Conservation (phyloP, 139 green algal species). For the Chlamydomonas sphaeroides region DNA sequence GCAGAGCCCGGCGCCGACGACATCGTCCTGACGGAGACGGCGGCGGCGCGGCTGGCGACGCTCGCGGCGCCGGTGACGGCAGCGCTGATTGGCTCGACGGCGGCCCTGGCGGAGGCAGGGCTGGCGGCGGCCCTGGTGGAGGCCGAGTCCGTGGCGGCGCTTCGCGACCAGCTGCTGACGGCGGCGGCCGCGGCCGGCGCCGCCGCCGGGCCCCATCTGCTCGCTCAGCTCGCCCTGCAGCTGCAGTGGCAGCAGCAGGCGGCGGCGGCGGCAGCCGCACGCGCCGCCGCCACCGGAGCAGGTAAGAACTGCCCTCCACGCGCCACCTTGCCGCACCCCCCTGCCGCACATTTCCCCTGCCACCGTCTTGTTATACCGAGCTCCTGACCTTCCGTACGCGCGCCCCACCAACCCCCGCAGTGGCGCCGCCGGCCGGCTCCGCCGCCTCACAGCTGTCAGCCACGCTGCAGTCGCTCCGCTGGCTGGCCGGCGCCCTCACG, state of each 20-base stretch:
- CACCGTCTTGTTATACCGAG: no score
- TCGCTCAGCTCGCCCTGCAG: slow-evolving; percentile 19
- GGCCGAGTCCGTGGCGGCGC: background rate
- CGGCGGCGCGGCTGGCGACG: slow-evolving; percentile 2
- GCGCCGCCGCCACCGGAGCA: no score
- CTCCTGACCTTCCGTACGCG: no score
- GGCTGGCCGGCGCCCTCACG: slow-evolving; percentile 1
- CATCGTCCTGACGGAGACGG: slow-evolving; percentile 10
- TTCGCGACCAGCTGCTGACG: slow-evolving; percentile 21
- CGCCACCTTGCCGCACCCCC: no score
- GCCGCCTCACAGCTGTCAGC: slow-evolving; percentile 1
- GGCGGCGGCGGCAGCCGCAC: background rate
- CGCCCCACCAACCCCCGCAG: no score
- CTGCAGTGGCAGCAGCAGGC: background rate
- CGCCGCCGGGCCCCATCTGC: background rate
- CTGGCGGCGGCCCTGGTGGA: slow-evolving; percentile 11
- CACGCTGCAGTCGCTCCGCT: slow-evolving; percentile 10
- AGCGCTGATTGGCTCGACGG: slow-evolving; percentile 10
- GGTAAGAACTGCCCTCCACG: no score
- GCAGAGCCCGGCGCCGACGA: slow-evolving; percentile 28
- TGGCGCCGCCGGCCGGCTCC: background rate
- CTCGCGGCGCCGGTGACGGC: slow-evolving; percentile 37
- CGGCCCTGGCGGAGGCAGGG: slow-evolving; percentile 10
- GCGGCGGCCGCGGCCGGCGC: background rate
- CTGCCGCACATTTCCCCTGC: no score